phyloP scores from a whole-genome alignment of 208 protist species.

The Crithidia sp. region DNA sequence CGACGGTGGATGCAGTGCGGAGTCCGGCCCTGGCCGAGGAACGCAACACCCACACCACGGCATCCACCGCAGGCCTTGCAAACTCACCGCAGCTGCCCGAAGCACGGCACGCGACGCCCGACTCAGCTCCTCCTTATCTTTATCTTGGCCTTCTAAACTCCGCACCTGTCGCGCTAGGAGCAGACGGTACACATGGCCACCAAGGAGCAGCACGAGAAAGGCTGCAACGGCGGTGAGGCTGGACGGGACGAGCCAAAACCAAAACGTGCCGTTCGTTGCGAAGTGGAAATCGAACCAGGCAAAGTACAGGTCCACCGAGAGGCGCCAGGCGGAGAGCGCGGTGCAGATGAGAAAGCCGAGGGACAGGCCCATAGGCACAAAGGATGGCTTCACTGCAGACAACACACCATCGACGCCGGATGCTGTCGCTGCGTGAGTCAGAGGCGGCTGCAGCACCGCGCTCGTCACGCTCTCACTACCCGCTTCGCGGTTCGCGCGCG shows the following conservation, averaged over 20 bases:
- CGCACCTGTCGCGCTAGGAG: neutral
- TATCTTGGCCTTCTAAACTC: too few species aligned
- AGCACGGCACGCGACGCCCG: neutral
- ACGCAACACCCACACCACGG: conserved; percentile 22
- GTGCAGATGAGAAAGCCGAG: conserved; percentile 27
- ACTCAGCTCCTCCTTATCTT: too few species aligned
- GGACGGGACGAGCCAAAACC: conserved; percentile 19
- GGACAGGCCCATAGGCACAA: conserved; percentile 8
- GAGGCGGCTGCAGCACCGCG: neutral
- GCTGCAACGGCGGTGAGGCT: neutral
- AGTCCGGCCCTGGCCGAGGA: conserved; percentile 1
- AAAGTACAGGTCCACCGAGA: conserved; percentile 33
- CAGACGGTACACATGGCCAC: conserved; percentile 10
- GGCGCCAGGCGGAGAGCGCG: conserved; percentile 24
- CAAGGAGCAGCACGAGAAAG: conserved; percentile 8
- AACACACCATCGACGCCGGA: too few species aligned
- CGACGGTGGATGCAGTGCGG: neutral
- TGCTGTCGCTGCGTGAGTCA: neutral
- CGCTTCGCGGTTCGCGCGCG: neutral
- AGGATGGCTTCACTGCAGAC: conserved; percentile 1
- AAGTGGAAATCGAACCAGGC: conserved; percentile 18
- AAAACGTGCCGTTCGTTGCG: conserved; percentile 10
- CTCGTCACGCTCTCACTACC: neutral
- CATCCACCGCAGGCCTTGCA: conserved; percentile 19
- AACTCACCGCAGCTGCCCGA: neutral